These are phyloP conservation scores for Neurospora pannonica DNA, from an alignment of 495 filamentous ascomycete species.

Conservation along the genomic window DNA sequence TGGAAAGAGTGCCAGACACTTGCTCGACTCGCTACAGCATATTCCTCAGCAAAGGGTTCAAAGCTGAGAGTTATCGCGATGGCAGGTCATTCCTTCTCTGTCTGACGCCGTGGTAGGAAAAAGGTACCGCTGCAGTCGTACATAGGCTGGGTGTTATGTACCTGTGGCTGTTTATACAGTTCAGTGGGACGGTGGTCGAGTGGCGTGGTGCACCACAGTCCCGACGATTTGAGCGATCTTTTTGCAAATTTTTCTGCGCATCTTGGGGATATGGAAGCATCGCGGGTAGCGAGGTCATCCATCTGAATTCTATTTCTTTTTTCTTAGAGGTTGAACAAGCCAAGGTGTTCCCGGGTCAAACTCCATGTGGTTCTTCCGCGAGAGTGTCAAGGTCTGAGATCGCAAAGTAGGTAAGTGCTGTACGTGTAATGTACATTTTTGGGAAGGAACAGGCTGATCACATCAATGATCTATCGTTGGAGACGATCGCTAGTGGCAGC, in stretches of 20 bases:
- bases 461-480: background rate
- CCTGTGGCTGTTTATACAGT: no score
- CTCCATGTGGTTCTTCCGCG: background rate
- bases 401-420: background rate
- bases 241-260: background rate
- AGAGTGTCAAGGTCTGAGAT: background rate
- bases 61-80: background rate
- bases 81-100: background rate
- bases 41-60: background rate
- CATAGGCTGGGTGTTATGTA: background rate
- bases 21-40: background rate
- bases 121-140: background rate
- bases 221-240: background rate
- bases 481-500: background rate
- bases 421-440: background rate
- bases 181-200: background rate
- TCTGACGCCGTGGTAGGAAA: background rate
- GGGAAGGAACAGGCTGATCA: background rate
- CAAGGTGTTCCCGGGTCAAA: background rate
- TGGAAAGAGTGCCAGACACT: background rate
- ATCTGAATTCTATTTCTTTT: background rate
- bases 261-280: background rate
- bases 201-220: background rate
- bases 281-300: background rate
- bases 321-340: background rate